Percentiles rank a stretch among this genome's conserved stretches.
phyloP scores from a whole-genome alignment of 148 eudicot genomes.

The Pharnaceum exiguum region DNA sequence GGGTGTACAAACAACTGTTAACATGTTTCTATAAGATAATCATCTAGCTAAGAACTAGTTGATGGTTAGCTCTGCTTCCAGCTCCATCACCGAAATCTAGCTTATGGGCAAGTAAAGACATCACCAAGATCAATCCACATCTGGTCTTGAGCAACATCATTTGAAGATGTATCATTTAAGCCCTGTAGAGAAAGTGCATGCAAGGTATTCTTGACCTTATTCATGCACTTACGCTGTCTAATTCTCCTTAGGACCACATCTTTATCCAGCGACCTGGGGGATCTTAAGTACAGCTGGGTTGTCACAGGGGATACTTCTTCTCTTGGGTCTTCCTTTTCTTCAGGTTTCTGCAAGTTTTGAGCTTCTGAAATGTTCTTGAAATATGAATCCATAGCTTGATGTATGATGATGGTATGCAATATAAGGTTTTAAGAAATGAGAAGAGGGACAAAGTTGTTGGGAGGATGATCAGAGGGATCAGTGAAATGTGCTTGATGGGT shows the following conservation, averaged over 20 bases:
- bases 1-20: too few relatives aligned
- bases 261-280: constrained; percentile 22
- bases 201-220: constrained; percentile 25
- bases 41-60: too few relatives aligned
- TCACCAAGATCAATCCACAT: constrained; percentile 28
- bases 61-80: too few relatives aligned
- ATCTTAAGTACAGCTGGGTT: constrained; percentile 16
- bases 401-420: too few relatives aligned
- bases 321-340: not conserved
- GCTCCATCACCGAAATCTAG: not conserved
- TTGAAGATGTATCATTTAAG: too few relatives aligned
- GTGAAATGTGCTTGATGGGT: not conserved
- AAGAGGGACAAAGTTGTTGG: too few relatives aligned
- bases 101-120: constrained; percentile 24
- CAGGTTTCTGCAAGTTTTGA: not conserved
- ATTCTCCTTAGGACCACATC: constrained; percentile 14
- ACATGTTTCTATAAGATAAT: too few relatives aligned
- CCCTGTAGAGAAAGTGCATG: constrained; percentile 16
- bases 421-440: too few relatives aligned
- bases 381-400: not conserved
- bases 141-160: constrained; percentile 15
- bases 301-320: constrained; percentile 6
- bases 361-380: not conserved
- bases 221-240: constrained; percentile 20
- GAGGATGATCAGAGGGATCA: too few relatives aligned